Base-by-base conservation (phyloP, 2,329 filamentous ascomycete species). In the Pseudogymnoascus destructans region DNA sequence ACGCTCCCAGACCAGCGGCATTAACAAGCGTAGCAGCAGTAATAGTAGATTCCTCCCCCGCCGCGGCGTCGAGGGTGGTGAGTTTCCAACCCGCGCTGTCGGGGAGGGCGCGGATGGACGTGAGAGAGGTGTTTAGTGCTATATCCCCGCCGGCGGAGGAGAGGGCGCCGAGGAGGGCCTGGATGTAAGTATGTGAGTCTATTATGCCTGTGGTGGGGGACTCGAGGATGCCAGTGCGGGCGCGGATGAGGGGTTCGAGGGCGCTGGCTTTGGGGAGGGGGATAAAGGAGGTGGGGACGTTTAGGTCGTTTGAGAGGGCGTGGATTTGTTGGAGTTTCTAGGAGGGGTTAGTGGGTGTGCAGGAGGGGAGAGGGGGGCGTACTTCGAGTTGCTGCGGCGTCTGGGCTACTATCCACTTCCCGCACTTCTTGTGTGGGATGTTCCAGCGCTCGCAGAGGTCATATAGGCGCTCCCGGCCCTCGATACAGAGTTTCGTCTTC, bases 331-430 rank as follows among this genome's bases (percentile, higher is more conserved):
- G 72, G 1, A 79, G 80, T 46, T 67, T 46, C 40, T 46, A 9
- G 9, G 27, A 13, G 15, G 15, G 52, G n/a, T 32, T 32, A 55
- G 15, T 25, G 2, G 10, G 11, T 19, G 21, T 46, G 38, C 2
- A 66, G 57, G 9, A 30, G 6, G 5, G 8, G 9, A 8, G 21
- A n/a, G 6, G 21, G 40, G 19, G 10, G 27, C 0, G 13, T 25
- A 55, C 57, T 42, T 67, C 64, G 56, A 59, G 64, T 61, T 97
- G 88, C 52, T 73, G 73, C 1, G 77, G 76, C 57, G 83, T 86
- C 74, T 97, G 93, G 0, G 92, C 92, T 1, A 97, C 87, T 66
- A 97, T 87, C 91, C 92, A 96, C 75, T 96, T 97, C 60, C 90
- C 90, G 21, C 83, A 87, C 68, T 85, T 85, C 58, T 77, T 77